A percentile compares a stretch with the other conserved stretches of the same genome.
phyloP scores from a whole-genome alignment of 169 alveolate species.

The Sarcocystis neurona region DNA sequence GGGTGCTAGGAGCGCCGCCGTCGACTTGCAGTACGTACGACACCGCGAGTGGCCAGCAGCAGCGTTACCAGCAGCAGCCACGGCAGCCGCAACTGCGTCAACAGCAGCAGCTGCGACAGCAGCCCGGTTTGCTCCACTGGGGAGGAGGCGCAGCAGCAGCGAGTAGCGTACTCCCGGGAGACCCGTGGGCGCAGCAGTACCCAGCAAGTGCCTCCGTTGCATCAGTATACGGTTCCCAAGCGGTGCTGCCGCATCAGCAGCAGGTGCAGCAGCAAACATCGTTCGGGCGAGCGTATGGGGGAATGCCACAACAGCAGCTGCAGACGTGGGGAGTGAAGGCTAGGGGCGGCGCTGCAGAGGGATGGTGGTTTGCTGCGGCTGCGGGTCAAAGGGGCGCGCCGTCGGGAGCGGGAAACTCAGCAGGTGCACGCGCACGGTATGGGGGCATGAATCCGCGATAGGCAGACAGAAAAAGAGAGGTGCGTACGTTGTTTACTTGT shows the following conservation, averaged over 20 bases:
- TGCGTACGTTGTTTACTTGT: no score
- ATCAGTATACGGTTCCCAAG: background rate
- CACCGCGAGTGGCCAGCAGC: conserved; percentile 2
- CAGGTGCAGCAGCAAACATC: conserved; percentile 3
- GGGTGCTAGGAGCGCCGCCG: no score
- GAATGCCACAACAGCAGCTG: conserved; percentile 4
- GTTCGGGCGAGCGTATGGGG: background rate
- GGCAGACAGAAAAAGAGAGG: no score
- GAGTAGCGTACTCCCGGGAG: background rate
- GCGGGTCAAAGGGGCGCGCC: background rate
- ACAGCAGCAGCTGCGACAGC: conserved; percentile 32
- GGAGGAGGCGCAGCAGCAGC: conserved; percentile 30
- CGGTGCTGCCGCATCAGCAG: conserved; percentile 29
- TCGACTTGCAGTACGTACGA: no score
- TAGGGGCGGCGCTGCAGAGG: background rate
- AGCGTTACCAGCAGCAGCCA: conserved; percentile 5
- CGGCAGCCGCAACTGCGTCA: conserved; percentile 21
- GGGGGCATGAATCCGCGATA: no score
- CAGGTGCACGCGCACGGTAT: no score
- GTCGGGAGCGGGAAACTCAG: no score
- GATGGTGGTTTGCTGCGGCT: background rate
- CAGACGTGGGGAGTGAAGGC: conserved; percentile 1
- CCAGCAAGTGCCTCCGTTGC: conserved; percentile 43
- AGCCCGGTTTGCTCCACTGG: background rate
- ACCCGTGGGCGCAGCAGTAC: conserved; percentile 28